A percentile compares a stretch with the other conserved stretches of the same genome.
These are phyloP conservation scores for Russula emetica DNA, from an alignment of 768 basidiomycete genomes.

Conservation along the genomic window DNA sequence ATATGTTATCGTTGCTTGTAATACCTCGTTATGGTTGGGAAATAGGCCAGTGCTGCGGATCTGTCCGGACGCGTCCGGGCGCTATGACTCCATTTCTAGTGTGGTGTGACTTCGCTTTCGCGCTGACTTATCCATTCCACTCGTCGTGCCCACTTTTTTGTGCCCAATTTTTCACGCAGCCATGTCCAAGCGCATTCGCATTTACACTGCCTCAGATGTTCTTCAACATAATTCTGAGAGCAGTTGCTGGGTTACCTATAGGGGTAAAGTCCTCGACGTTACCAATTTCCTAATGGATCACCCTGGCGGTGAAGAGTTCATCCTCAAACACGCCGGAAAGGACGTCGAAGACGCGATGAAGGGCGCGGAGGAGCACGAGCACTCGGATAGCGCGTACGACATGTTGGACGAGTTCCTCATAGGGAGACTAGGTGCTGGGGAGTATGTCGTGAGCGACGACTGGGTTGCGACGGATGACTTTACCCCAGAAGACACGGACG, in stretches of 20 bases:
- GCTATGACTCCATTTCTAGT: background rate
- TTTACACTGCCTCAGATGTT: conserved; percentile 75
- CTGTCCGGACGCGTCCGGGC: no score
- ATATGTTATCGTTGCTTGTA: no score
- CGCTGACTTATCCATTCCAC: background rate
- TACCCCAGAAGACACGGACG: conserved; percentile 85
- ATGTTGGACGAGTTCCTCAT: conserved; percentile 87
- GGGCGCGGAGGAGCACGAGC: conserved; percentile 75
- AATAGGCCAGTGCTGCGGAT: no score
- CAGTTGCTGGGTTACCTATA: conserved; percentile 80
- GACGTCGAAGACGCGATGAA: conserved; percentile 81
- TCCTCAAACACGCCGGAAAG: conserved; percentile 77
- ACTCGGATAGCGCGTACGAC: conserved; percentile 86
- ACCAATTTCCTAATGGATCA: conserved; percentile 81
- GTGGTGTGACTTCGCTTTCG: background rate
- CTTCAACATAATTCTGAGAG: conserved; percentile 50
- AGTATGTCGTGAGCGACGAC: conserved; percentile 75
- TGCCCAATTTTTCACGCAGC: conserved; percentile 26
- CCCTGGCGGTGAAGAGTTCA: conserved; percentile 91
- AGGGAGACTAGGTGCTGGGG: conserved; percentile 74
- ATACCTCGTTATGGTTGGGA: no score
- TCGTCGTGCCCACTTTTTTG: conserved; percentile 19
- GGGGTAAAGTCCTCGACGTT: conserved; percentile 87
- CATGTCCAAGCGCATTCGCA: conserved; percentile 64
- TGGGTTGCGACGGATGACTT: conserved; percentile 91